These are phyloP conservation scores for Saccharomycopsis sp. DNA, from an alignment of 805 yeast genomes.

Conservation along the genomic window DNA sequence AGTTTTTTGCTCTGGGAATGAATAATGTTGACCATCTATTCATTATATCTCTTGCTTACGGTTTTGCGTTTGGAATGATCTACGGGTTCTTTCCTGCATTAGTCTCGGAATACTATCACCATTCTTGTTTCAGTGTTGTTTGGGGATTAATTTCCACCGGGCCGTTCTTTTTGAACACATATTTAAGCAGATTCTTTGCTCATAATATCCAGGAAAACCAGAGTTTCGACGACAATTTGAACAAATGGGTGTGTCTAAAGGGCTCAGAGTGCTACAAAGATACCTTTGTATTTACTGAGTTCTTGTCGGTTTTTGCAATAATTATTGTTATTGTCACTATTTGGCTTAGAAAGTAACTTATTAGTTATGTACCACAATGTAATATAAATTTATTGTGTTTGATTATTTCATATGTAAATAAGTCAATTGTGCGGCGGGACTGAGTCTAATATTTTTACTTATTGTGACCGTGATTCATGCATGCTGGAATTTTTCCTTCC, in stretches of 20 bases:
- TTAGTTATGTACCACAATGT: too few relatives aligned
- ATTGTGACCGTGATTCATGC: too few relatives aligned
- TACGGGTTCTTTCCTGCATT: conserved; percentile 75
- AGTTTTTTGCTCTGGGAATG: conserved; percentile 30
- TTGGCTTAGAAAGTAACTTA: neutral
- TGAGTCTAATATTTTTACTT: too few relatives aligned
- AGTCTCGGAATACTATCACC: conserved; percentile 66
- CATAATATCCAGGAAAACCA: conserved; percentile 41
- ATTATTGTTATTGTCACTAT: conserved; percentile 3
- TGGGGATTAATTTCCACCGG: conserved; percentile 77
- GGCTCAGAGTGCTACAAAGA: conserved; percentile 45
- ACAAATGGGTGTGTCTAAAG: conserved; percentile 33
- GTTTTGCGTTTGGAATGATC: conserved; percentile 61
- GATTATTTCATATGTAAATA: too few relatives aligned
- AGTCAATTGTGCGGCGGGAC: too few relatives aligned
- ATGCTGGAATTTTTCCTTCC: too few relatives aligned
- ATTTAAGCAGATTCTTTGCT: conserved; percentile 53
- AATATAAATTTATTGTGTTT: too few relatives aligned
- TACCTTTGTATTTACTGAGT: conserved; percentile 31
- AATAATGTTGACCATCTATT: conserved; percentile 38
- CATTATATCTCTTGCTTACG: conserved; percentile 48
- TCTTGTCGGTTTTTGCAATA: conserved; percentile 23
- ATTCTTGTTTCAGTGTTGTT: conserved; percentile 58
- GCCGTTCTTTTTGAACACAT: conserved; percentile 48
- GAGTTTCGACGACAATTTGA: conserved; percentile 35